These are phyloP conservation scores for Myriosclerotinia curreyana DNA, from an alignment of 2,329 filamentous ascomycete genomes.

Conservation along the genomic window DNA sequence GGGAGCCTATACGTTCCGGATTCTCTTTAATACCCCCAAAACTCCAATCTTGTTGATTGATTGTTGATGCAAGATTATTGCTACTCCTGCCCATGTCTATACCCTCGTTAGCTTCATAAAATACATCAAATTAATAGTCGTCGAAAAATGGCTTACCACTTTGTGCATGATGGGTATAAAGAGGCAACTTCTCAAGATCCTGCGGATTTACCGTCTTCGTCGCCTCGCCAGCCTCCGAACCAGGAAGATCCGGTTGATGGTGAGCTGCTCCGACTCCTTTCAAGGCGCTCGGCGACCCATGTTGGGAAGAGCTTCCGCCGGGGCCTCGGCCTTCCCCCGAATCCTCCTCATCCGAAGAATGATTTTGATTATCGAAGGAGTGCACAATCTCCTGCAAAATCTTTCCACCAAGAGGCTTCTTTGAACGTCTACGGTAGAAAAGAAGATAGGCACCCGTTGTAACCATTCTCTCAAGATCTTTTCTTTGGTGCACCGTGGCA, in stretches of 20 bases:
- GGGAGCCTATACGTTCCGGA: not conserved
- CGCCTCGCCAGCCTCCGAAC: constrained; percentile 43
- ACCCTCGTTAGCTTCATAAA: constrained; percentile 32
- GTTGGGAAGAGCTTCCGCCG: constrained; percentile 77
- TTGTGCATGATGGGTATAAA: constrained; percentile 32
- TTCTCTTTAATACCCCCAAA: constrained; percentile 20
- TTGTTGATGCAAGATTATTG: constrained; percentile 22
- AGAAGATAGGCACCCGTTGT: constrained; percentile 83
- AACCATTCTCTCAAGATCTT: constrained; percentile 61
- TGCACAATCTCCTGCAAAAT: constrained; percentile 69
- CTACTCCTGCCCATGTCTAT: constrained; percentile 32
- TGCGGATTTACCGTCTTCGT: constrained; percentile 35
- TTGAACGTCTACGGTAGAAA: constrained; percentile 88
- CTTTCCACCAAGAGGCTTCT: constrained; percentile 72
- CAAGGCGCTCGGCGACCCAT: constrained; percentile 89
- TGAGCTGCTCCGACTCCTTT: constrained; percentile 72
- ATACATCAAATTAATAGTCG: not conserved
- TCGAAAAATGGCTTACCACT: constrained; percentile 25
- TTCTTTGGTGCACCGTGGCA: constrained; percentile 63
- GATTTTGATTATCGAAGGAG: constrained; percentile 51
- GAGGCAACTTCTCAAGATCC: constrained; percentile 32
- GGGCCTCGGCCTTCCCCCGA: constrained; percentile 85
- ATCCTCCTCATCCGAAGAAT: constrained; percentile 47
- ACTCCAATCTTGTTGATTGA: constrained; percentile 12
- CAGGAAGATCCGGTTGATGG: constrained; percentile 58